These are phyloP conservation scores for Coniosporium apollinis DNA, from an alignment of 495 filamentous ascomycete genomes.

Conservation along the genomic window DNA sequence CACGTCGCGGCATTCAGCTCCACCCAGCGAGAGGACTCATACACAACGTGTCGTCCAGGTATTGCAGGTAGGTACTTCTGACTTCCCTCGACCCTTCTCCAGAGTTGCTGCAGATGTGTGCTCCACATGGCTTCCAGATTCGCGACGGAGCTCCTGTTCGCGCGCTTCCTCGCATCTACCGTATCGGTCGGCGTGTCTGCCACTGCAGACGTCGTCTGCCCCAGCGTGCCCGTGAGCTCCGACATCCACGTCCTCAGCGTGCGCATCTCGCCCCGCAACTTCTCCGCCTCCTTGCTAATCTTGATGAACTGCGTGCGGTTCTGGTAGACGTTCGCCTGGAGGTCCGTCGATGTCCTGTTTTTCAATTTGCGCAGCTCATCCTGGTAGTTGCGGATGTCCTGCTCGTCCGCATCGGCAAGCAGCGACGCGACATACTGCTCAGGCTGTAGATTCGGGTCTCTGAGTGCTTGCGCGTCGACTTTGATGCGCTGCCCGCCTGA, in stretches of 20 bases:
- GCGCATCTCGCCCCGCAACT: constrained; percentile 91
- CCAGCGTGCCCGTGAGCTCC: constrained; percentile 59
- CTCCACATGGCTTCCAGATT: constrained; percentile 95
- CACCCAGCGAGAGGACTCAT: constrained; percentile 81
- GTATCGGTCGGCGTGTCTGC: constrained; percentile 16
- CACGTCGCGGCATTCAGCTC: constrained; percentile 95
- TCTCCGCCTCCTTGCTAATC: constrained; percentile 97
- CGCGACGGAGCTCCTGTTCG: constrained; percentile 68
- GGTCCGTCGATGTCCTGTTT: constrained; percentile 65
- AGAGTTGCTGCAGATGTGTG: constrained; percentile 68
- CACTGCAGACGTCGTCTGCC: constrained; percentile 41
- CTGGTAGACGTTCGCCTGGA: constrained; percentile 94
- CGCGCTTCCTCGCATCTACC: constrained; percentile 43
- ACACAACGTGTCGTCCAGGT: constrained; percentile 76
- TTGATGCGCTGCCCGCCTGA: constrained; percentile 27
- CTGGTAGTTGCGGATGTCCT: constrained; percentile 79
- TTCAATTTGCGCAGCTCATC: constrained; percentile 58
- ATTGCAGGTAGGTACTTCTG: constrained; percentile 91
- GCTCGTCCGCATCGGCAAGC: constrained; percentile 81
- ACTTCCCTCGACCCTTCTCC: constrained; percentile 89
- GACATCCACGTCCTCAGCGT: constrained; percentile 74
- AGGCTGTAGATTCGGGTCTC: constrained; percentile 62
- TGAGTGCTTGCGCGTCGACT: constrained; percentile 55
- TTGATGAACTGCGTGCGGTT: constrained; percentile 98
- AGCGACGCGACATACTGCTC: constrained; percentile 55